phyloP scores from a whole-genome alignment of 257 asterid species.

The Fraxinus excelsior region DNA sequence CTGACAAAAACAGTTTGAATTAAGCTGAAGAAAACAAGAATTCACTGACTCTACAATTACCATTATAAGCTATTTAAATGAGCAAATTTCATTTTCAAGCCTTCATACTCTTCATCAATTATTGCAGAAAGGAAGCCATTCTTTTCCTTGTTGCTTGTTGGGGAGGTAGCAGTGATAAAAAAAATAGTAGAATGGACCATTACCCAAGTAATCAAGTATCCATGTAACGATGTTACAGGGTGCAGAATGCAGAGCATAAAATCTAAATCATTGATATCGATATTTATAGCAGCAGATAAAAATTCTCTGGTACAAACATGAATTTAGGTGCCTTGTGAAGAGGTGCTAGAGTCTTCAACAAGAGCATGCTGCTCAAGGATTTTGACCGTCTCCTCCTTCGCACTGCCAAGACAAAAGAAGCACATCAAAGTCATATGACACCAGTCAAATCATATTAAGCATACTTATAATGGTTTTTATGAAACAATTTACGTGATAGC shows the following conservation, averaged over 20 bases:
- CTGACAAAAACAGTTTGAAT: no score
- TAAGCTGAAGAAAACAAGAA: no score
- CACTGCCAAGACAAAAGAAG: slow-evolving; percentile 46
- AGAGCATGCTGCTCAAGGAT: slow-evolving; percentile 56
- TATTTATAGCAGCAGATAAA: background rate
- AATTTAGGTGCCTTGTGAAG: slow-evolving; percentile 17
- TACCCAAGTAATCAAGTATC: background rate
- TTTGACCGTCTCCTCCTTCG: slow-evolving; percentile 60
- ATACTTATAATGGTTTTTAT: background rate
- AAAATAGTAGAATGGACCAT: background rate
- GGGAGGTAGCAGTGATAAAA: background rate
- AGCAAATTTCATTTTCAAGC: background rate
- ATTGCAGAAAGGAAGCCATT: background rate
- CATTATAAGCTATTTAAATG: background rate
- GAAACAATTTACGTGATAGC: background rate
- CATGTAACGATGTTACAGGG: background rate
- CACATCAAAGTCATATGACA: background rate
- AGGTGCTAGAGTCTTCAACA: slow-evolving; percentile 41
- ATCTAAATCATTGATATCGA: background rate
- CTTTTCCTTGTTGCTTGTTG: background rate
- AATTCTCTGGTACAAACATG: background rate
- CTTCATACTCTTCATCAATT: background rate
- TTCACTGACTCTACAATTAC: background rate
- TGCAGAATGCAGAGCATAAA: background rate
- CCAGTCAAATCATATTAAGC: background rate